Conservation (phyloP, 2,329 filamentous ascomycete genomes). For the Polytolypa hystricis region DNA sequence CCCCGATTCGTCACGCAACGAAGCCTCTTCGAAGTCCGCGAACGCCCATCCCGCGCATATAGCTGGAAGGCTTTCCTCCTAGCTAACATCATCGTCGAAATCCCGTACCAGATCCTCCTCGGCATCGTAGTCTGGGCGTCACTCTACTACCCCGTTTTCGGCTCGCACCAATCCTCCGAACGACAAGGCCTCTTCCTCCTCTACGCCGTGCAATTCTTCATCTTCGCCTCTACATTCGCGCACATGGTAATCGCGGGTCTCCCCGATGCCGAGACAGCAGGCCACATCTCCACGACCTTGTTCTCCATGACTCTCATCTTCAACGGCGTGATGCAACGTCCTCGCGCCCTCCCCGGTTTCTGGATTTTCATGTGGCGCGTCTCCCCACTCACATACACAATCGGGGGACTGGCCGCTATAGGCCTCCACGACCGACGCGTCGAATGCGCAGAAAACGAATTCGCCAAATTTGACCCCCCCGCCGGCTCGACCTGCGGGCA, state of each 20-base stretch:
- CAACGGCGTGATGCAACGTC: constrained; percentile 58
- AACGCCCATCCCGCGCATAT: constrained; percentile 74
- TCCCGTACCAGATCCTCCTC: constrained; percentile 71
- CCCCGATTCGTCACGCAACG: constrained; percentile 76
- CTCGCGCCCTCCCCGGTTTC: constrained; percentile 55
- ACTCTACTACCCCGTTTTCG: constrained; percentile 72
- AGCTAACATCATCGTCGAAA: constrained; percentile 69
- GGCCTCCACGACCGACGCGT: constrained; percentile 58
- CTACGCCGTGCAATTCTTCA: constrained; percentile 60
- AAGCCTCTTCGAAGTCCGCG: constrained; percentile 71
- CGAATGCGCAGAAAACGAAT: constrained; percentile 58
- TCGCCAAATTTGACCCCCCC: constrained; percentile 54
- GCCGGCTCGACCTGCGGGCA: constrained; percentile 46
- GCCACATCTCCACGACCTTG: constrained; percentile 63
- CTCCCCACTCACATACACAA: constrained; percentile 72
- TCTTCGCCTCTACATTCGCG: constrained; percentile 74
- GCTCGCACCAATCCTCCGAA: constrained; percentile 50
- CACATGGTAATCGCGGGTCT: constrained; percentile 66
- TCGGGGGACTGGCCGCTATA: constrained; percentile 58
- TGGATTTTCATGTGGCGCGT: constrained; percentile 80
- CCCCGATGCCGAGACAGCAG: constrained; percentile 62
- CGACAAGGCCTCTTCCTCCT: constrained; percentile 73
- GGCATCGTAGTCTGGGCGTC: constrained; percentile 64
- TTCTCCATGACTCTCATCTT: constrained; percentile 66
- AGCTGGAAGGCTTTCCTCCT: constrained; percentile 79